Base-by-base conservation (phyloP, 2,329 filamentous ascomycete genomes). In the Claviceps fusiformis region DNA sequence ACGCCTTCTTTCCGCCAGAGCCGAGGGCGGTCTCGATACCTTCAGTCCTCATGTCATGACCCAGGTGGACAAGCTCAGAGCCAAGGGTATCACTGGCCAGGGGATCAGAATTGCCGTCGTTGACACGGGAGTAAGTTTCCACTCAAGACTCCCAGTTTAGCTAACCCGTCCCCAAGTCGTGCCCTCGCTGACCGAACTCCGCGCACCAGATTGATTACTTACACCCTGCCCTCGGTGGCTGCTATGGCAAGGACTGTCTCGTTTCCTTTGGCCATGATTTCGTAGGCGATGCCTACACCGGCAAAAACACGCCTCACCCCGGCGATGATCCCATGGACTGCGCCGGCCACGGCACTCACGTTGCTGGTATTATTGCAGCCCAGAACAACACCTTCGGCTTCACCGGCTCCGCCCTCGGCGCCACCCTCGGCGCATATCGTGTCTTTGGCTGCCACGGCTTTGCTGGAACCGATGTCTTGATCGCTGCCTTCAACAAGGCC, bases 191-290 rank as follows among this genome's bases (percentile, higher is more conserved):
- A 19, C 19, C 19, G 19, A 19, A 19, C 1, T 19, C 19, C 19
- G 19, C 19, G 13, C n/a, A 41, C n/a, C 47, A 77, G 75, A 69
- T 83, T 50, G 82, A 86, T 63, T 85, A 84, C 62, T 74, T 69
- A 0, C 82, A 86, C 61, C 78, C 81, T 1, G 79, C 80, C 33
- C 74, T 86, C 0, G 83, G 83, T 17, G 81, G 80, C 50, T 82
- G 82, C 62, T 85, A 84, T 62, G 83, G 82, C 2, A 62, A 71
- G 1, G 79, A 74, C 13, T 84, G 76, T 60, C 70, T 83, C 45
- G 78, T 86, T 19, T 71, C 73, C 3, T 77, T 75, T 56, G 82
- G 83, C 19, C 71, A 71, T 41, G 80, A 83, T 58, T 70, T 82
- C 46, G 75, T 82, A 19, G 81, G 80, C 19, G 78, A 85, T 54